Percentiles rank a stretch among this genome's conserved stretches.
These are phyloP conservation scores for Alternaria ventricosa DNA, from an alignment of 2,329 filamentous ascomycete species.

Conservation along the genomic window DNA sequence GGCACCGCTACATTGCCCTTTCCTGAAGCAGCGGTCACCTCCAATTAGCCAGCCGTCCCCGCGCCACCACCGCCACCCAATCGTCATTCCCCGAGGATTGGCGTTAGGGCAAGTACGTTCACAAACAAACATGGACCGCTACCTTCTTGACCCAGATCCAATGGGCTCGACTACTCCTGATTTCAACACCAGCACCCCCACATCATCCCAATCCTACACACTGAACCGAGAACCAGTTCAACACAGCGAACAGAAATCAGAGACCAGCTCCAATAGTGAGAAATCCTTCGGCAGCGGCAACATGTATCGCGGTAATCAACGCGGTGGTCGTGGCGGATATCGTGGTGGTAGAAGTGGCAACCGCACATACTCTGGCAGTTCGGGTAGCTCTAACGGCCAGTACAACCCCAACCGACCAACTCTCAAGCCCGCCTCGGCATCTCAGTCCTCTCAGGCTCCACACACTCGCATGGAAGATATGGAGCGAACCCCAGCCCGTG, in stretches of 20 bases:
- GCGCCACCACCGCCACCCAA: not conserved
- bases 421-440: not conserved
- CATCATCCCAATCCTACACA: not conserved
- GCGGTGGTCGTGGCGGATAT: constrained; percentile 8
- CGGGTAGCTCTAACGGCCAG: constrained; percentile 18
- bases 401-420: constrained; percentile 5
- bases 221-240: not conserved
- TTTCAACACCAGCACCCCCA: not conserved
- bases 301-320: constrained; percentile 17
- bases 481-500: not conserved
- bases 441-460: not conserved
- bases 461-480: constrained; percentile 1
- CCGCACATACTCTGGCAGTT: constrained; percentile 21
- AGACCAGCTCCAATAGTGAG: constrained; percentile 5
- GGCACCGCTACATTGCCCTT: constrained; percentile 6
- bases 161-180: constrained; percentile 6
- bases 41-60: not conserved
- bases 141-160: not conserved
- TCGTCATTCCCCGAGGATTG: not conserved
- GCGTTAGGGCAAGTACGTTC: not conserved
- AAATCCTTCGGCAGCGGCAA: not conserved
- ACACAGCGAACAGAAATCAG: constrained; percentile 3
- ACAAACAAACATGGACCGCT: constrained; percentile 12
- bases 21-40: constrained; percentile 15
- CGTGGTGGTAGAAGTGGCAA: constrained; percentile 13